Percentiles rank a stretch among this genome's conserved stretches.
Evolutionary conservation across 768 basidiomycete species (phyloP).

Genomic region (Termitomyces sp.): DNA sequence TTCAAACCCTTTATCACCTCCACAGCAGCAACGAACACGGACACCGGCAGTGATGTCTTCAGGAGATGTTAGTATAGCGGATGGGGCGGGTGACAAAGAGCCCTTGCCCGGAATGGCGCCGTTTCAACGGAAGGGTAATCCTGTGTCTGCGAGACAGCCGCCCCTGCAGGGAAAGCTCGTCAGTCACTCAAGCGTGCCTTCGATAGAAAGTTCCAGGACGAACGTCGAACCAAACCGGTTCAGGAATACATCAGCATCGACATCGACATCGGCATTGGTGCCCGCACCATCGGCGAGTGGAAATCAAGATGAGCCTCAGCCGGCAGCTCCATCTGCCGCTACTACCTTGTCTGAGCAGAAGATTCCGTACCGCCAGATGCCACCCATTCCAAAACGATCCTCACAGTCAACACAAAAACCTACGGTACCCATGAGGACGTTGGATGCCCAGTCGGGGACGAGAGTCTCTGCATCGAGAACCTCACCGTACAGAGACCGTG

Average conservation of each 20-base stretch:
- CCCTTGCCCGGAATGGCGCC: background rate
- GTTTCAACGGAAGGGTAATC: background rate
- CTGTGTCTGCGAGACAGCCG: background rate
- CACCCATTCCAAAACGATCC: background rate
- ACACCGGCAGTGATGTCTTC: background rate
- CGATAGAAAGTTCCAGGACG: background rate
- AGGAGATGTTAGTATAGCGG: background rate
- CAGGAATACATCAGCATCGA: background rate
- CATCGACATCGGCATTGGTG: background rate
- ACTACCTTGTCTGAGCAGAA: background rate
- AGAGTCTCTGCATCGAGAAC: background rate
- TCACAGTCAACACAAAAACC: background rate
- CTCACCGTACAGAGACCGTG: background rate
- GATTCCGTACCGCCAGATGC: background rate
- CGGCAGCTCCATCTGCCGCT: background rate
- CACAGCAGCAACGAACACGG: background rate
- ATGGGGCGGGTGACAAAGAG: background rate
- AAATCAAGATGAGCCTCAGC: background rate
- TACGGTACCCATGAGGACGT: background rate
- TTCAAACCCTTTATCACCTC: background rate
- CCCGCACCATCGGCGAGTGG: background rate
- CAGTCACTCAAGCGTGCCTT: background rate
- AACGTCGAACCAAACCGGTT: background rate
- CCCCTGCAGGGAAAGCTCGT: background rate
- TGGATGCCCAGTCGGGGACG: background rate